Evolutionary conservation across 1,139 yeast genomes (phyloP).

Genomic region (Diutina catenulata): DNA sequence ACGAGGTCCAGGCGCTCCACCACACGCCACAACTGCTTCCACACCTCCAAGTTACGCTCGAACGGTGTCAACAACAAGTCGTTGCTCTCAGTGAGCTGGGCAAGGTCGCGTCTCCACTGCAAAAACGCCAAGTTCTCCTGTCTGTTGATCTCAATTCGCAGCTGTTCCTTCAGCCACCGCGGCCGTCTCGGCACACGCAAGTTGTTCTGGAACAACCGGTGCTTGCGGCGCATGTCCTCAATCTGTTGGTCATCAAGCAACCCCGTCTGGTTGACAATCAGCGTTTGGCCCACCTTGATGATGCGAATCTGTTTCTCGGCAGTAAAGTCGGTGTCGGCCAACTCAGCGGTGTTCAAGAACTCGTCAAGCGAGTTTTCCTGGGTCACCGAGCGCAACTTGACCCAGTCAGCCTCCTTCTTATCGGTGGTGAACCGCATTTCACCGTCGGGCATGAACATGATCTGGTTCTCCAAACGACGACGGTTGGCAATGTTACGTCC

Average conservation of each 20-base stretch:
- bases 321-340: conserved; percentile 92
- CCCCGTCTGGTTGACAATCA: conserved; percentile 32
- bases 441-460: conserved; percentile 71
- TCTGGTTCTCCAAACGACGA: conserved; percentile 54
- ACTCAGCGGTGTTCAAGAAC: conserved; percentile 85
- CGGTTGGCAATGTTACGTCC: conserved; percentile 79
- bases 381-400: conserved; percentile 81
- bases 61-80: conserved; percentile 90
- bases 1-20: conserved; percentile 89
- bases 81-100: conserved; percentile 67
- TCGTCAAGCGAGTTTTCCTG: conserved; percentile 93
- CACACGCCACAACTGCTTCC: conserved; percentile 99
- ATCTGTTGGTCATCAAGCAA: conserved; percentile 61
- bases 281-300: conserved; percentile 59
- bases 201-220: conserved; percentile 63
- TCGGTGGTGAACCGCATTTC: conserved; percentile 78
- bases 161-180: conserved; percentile 61
- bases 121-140: conserved; percentile 85
- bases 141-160: conserved; percentile 70
- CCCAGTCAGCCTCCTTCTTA: conserved; percentile 80
- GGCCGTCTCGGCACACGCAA: conserved; percentile 96
- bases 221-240: conserved; percentile 44
- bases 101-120: conserved; percentile 88
- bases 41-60: conserved; percentile 93
- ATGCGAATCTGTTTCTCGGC: conserved; percentile 88